Percentiles rank a stretch among this genome's conserved stretches.
Evolutionary conservation across 2,329 filamentous ascomycete genomes (phyloP).

Genomic region (Lecanoromycetidae sp.): DNA sequence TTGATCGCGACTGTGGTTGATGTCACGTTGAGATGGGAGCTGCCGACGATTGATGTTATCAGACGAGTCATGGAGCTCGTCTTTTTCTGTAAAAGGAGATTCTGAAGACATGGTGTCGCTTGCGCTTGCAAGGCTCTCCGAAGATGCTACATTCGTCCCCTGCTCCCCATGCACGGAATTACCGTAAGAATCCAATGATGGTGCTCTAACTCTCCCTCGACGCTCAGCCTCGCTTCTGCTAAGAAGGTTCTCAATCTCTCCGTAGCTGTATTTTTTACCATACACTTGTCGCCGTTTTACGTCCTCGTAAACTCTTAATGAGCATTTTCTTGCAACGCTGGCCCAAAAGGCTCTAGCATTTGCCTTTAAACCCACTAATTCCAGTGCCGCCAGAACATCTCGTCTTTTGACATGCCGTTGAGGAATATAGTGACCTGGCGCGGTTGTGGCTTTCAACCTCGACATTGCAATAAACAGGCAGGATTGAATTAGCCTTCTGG

Average conservation of each 20-base stretch:
- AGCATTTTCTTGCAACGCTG: conserved; percentile 39
- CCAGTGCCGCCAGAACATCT: conserved; percentile 44
- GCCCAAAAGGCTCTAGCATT: conserved; percentile 41
- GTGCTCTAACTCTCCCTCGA: not conserved
- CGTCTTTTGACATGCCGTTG: conserved; percentile 29
- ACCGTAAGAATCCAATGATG: not conserved
- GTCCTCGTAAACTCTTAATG: conserved; percentile 38
- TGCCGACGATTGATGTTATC: conserved; percentile 13
- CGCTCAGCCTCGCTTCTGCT: conserved; percentile 10
- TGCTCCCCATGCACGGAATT: too few species aligned
- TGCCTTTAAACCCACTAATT: conserved; percentile 40
- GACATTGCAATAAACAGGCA: conserved; percentile 59
- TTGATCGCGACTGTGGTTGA: conserved; percentile 16
- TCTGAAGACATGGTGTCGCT: too few species aligned
- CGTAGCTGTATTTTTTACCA: conserved; percentile 26
- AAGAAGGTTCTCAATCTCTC: conserved; percentile 33
- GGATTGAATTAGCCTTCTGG: conserved; percentile 57
- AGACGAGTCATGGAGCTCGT: not conserved
- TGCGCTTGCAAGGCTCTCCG: too few species aligned
- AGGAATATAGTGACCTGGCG: conserved; percentile 22
- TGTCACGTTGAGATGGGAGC: not conserved
- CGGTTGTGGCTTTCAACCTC: conserved; percentile 44
- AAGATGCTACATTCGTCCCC: too few species aligned
- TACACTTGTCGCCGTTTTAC: conserved; percentile 25
- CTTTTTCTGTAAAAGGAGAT: not conserved